phyloP scores from a whole-genome alignment of 2,329 filamentous ascomycete genomes.

The Fusarium sacchari region DNA sequence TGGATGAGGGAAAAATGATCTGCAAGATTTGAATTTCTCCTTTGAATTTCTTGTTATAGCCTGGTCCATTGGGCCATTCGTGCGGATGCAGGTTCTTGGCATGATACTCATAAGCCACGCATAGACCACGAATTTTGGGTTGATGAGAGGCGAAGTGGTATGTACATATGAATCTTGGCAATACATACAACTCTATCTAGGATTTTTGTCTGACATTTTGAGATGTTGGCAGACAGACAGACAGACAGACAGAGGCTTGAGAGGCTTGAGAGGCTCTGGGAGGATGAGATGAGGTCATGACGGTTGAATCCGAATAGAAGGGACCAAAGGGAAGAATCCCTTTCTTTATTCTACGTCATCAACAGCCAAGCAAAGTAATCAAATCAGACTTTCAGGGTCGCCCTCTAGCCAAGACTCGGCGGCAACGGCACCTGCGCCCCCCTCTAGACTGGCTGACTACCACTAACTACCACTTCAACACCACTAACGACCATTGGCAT shows the following conservation, averaged over 20 bases:
- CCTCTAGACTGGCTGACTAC: neutral
- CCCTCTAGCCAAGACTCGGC: constrained; percentile 39
- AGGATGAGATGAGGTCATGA: constrained; percentile 32
- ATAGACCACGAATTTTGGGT: neutral
- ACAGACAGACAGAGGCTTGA: neutral
- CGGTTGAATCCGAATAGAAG: neutral
- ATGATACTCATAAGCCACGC: neutral
- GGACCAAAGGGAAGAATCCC: neutral
- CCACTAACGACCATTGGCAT: neutral
- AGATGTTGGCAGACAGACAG: neutral
- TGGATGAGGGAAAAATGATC: neutral
- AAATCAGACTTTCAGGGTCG: constrained; percentile 35
- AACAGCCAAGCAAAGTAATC: neutral
- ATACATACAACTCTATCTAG: neutral
- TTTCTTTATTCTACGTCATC: constrained; percentile 1
- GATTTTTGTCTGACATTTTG: neutral
- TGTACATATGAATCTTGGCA: constrained; percentile 14
- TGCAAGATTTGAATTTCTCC: neutral
- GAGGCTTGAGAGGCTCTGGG: neutral
- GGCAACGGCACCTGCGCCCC: constrained; percentile 33
- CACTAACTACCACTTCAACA: neutral
- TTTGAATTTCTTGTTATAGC: neutral
- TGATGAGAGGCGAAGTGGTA: neutral
- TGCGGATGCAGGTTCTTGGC: constrained; percentile 7
- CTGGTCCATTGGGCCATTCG: neutral